These are phyloP conservation scores for Solanum pennellii DNA, from an alignment of 257 asterid species.

Conservation along the genomic window DNA sequence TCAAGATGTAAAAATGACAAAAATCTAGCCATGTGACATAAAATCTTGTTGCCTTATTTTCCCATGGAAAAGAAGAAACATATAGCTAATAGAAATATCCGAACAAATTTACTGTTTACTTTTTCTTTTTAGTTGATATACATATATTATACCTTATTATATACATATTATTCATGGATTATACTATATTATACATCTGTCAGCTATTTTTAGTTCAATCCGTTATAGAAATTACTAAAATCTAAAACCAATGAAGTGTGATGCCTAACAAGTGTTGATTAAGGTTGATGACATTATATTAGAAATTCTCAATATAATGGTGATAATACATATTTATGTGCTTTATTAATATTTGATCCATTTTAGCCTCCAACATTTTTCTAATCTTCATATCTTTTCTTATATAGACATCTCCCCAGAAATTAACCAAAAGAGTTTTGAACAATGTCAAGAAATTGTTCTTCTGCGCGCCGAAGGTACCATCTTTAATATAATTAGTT, in stretches of 20 bases:
- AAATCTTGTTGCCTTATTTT: neutral
- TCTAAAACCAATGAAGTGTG: neutral
- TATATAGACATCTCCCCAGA: neutral
- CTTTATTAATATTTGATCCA: neutral
- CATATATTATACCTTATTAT: neutral
- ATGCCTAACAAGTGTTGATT: neutral
- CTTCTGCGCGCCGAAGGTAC: neutral
- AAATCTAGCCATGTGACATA: neutral
- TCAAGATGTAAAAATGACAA: neutral
- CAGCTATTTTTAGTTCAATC: neutral
- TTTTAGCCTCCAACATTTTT: neutral
- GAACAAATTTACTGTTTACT: too few relatives aligned
- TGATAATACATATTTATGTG: neutral
- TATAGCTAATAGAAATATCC: neutral
- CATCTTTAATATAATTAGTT: too few relatives aligned
- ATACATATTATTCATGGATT: neutral
- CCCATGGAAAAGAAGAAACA: neutral
- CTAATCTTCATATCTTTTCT: neutral
- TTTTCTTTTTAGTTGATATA: too few relatives aligned
- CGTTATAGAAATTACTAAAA: neutral
- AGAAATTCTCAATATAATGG: neutral
- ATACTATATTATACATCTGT: neutral
- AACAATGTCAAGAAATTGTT: neutral
- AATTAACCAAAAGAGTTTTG: neutral
- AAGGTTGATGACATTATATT: neutral